Conservation (phyloP, 495 filamentous ascomycete species). For the Melanomma pulvis-pyrius region DNA sequence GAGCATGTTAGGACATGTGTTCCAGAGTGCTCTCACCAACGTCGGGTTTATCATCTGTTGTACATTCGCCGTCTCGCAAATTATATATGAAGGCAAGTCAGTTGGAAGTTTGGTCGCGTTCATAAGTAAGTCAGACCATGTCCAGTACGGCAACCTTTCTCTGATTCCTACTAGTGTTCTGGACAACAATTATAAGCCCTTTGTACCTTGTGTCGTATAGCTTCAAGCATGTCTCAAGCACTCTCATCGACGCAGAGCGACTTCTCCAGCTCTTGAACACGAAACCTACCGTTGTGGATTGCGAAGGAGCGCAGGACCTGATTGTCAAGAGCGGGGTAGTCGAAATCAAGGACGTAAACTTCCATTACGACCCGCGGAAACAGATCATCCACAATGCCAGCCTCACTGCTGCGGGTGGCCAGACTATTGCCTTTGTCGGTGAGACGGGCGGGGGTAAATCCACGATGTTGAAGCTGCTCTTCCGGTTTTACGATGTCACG, state of each 20-base stretch:
- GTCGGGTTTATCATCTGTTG: slow-evolving; percentile 64
- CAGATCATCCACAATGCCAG: slow-evolving; percentile 22
- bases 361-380: slow-evolving; percentile 33
- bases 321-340: slow-evolving; percentile 18
- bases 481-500: slow-evolving; percentile 38
- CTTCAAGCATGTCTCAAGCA: slow-evolving; percentile 57
- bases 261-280: slow-evolving; percentile 73
- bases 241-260: slow-evolving; percentile 72
- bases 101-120: slow-evolving; percentile 75
- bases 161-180: slow-evolving; percentile 54
- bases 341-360: slow-evolving; percentile 34
- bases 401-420: slow-evolving; percentile 19
- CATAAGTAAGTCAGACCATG: slow-evolving; percentile 41
- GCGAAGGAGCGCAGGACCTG: slow-evolving; percentile 8
- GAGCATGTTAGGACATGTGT: slow-evolving; percentile 44
- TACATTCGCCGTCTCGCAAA: slow-evolving; percentile 70
- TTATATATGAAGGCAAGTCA: slow-evolving; percentile 56
- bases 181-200: slow-evolving; percentile 58
- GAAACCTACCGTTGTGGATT: slow-evolving; percentile 44
- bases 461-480: slow-evolving; percentile 38
- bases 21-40: slow-evolving; percentile 64
- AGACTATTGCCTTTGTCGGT: slow-evolving; percentile 35
- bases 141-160: no score
- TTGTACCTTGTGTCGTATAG: slow-evolving; percentile 66
- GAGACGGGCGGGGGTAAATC: slow-evolving; percentile 41